Evolutionary conservation across 75 land plant species (phyloP), one percentile per base, ranked within the genome.

Genomic region (Sequoia sempervirens): DNA sequence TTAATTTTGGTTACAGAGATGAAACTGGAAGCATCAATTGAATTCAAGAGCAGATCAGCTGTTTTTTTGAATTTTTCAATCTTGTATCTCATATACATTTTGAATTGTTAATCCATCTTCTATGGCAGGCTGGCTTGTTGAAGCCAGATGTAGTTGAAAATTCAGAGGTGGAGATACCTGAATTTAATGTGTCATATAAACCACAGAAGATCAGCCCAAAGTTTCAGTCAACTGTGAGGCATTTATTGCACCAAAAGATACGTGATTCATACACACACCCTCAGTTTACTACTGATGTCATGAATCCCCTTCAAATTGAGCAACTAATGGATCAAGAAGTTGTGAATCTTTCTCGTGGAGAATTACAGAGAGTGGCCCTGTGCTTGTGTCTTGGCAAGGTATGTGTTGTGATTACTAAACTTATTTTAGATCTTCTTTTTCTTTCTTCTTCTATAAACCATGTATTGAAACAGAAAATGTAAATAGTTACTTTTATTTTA

Each of bases 381-480:
- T 92, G 95, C 70, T 90, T 98, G 15, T 96, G 99, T 83, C 99
- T 98, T 84, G 99, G 99, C 82, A 98, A 98, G 99, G 99, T 98
- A 85, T 84, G 46, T 84, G 81, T 45, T 17, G 69, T 47, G 5
- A 47, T 11, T n/a, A 15, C 47, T 50, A 0, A 38, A 17, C 76
- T 74, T 1, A 73, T 4, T 36, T 9, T 5, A 74, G 41, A 38
- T 74, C 41, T 46, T 40, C 5, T 41, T 23, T 76, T 46, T 43
- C n/a, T 76, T 23, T 20, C 47, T 43, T 23, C 64, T 18, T 58
- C 23, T 17, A 58, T 58, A 58, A 58, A 58, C 26, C 23, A 58
- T 58, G 20, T 20, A 58, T 58, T 20, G 20, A 18, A 58, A 58
- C 64, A 58, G 64, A 20, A 58, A 58, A 58, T 58, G 64, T 20